Conservation (phyloP, 495 filamentous ascomycete genomes). For the Sabuloglossum arenarium region DNA sequence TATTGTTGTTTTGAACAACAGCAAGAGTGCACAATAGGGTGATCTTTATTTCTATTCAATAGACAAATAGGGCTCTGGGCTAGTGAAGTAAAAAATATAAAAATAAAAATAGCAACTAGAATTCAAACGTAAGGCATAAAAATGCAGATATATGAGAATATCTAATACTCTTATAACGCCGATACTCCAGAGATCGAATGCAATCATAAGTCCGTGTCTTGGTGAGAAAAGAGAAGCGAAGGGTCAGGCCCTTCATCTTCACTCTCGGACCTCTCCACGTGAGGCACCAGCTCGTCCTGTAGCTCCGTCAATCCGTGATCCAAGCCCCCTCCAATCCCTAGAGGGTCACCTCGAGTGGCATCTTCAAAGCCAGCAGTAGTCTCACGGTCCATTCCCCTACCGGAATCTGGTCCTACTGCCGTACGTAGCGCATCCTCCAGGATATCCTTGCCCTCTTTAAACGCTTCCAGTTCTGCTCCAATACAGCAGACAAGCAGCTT, state of each 20-base stretch:
- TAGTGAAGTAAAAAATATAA: too few species aligned
- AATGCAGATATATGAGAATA: too few species aligned
- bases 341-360: not conserved
- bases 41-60: too few species aligned
- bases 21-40: too few species aligned
- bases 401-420: not conserved
- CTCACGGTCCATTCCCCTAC: not conserved
- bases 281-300: not conserved
- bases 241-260: conserved; percentile 6
- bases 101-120: too few species aligned
- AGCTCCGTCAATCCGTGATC: not conserved
- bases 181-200: too few species aligned
- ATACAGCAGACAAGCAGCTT: conserved; percentile 75
- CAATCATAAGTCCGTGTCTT: not conserved
- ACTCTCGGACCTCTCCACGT: not conserved
- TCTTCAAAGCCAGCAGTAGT: not conserved
- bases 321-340: not conserved
- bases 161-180: too few species aligned
- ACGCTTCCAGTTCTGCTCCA: conserved; percentile 72
- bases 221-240: not conserved
- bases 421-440: conserved; percentile 30
- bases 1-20: too few species aligned
- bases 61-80: too few species aligned
- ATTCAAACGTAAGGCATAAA: too few species aligned
- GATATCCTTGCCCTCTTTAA: conserved; percentile 45